Evolutionary conservation across 352 stramenopile species (phyloP).

Genomic region (Saprolegnia diclina): DNA sequence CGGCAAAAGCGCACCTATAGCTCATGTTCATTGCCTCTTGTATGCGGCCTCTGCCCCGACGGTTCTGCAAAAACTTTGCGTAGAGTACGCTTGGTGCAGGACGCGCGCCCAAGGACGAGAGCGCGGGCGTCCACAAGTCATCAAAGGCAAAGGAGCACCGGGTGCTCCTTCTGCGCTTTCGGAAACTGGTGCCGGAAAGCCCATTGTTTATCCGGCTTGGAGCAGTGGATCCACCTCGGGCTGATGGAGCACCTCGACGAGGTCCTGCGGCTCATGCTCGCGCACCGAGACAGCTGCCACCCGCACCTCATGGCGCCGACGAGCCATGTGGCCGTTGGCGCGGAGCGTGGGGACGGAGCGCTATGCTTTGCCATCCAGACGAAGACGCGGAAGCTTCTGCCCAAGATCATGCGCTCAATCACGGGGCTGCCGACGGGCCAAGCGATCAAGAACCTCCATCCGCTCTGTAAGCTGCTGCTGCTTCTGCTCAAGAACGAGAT

Average conservation of each 20-base stretch:
- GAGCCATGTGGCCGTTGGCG: not conserved
- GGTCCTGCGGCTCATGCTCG: conserved; percentile 26
- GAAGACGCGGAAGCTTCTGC: conserved; percentile 60
- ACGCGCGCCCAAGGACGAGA: no score
- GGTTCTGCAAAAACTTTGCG: no score
- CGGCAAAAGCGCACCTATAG: no score
- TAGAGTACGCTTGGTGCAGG: no score
- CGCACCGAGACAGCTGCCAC: conserved; percentile 22
- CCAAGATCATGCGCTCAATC: conserved; percentile 58
- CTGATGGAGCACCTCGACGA: conserved; percentile 24
- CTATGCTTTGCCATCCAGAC: conserved; percentile 39
- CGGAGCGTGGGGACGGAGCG: conserved; percentile 39
- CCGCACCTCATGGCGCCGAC: not conserved
- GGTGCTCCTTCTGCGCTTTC: not conserved
- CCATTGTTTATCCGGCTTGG: not conserved
- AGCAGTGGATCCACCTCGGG: not conserved
- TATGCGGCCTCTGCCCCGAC: no score
- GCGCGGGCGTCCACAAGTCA: no score
- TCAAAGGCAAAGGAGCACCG: no score
- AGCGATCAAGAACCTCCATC: conserved; percentile 39
- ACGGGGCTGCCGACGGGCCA: conserved; percentile 32
- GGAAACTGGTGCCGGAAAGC: not conserved
- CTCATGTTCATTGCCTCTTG: no score
- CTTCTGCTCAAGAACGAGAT: conserved; percentile 39
- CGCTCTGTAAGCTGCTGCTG: conserved; percentile 51